Base-by-base conservation (phyloP, 164 flowering plant genomes). In the Nymphaea thermarum region DNA sequence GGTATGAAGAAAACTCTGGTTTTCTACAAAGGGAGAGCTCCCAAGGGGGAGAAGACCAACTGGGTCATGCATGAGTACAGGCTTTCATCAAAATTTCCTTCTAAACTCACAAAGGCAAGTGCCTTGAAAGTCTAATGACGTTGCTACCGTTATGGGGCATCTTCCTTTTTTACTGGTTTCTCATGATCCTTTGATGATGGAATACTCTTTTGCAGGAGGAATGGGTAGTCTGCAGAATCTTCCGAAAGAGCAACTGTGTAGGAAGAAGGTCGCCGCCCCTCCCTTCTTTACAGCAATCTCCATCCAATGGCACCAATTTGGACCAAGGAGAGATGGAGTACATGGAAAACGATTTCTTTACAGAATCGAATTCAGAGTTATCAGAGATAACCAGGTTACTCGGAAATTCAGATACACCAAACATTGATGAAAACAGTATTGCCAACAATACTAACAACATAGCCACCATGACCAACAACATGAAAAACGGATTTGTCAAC, bases 11-110 rank as follows among this genome's bases (percentile, higher is more conserved):
- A 92, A 77, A 92, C 96, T 73, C 86, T 92, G 18, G 98, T 92
- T 0, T 92, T 92, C 65, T 92, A 92, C 84, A 80, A 76, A 63
- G 98, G 96, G 36, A 83, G 98, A 80, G 98, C 98, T 70, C 98
- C 98, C 25, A 87, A 80, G 72, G 98, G 98, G 51, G 96, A 85
- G 73, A 89, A 90, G 71, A 87, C 88, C 77, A 92, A 89, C 67
- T 89, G 96, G 96, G 93, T 89, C 12, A 92, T 92, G 98, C 98
- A 92, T 78, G 96, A 92, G 70, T 92, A 92, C 63, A 74, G 96
- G 70, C 86, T 84, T 0, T 86, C 87, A 67, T 81, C 74, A 72
- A 90, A 84, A 68, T 83, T 67, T 53, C 68, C 87, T 53, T 82
- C 74, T 80, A 90, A 76, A 69, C 65, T 89, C 64, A 63, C 79